Conservation (phyloP, 768 basidiomycete species). For the Stropharia rugosoannulata region DNA sequence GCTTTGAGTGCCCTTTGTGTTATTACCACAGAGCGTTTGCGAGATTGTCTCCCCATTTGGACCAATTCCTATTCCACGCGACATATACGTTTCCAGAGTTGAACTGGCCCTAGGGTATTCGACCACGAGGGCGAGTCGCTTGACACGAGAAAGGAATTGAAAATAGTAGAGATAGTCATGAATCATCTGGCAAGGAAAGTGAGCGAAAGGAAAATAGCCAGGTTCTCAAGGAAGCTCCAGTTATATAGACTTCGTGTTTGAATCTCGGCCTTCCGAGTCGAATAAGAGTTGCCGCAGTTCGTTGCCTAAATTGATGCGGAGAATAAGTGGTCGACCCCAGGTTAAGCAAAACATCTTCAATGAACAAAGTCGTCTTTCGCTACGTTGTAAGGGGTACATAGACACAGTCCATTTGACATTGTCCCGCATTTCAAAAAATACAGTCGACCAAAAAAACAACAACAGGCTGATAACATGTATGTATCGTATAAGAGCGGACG, state of each 20-base stretch:
- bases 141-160: constrained; percentile 21
- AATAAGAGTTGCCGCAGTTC: neutral
- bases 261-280: neutral
- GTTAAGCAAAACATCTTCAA: too few species aligned
- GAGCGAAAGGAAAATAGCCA: neutral
- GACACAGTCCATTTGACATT: too few species aligned
- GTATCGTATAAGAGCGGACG: too few species aligned
- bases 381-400: too few species aligned
- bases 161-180: constrained; percentile 22
- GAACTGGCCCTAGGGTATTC: constrained; percentile 5
- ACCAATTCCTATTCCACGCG: constrained; percentile 29
- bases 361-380: too few species aligned
- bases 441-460: too few species aligned
- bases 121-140: constrained; percentile 17
- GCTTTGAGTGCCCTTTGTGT: constrained; percentile 10
- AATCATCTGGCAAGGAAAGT: constrained; percentile 8
- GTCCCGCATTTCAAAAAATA: too few species aligned
- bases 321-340: neutral
- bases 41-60: constrained; percentile 10
- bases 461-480: too few species aligned
- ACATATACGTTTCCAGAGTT: constrained; percentile 23
- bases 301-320: neutral
- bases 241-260: neutral
- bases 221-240: neutral
- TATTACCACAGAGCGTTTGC: constrained; percentile 23